Base-by-base conservation (phyloP, 2,329 filamentous ascomycete genomes). In the Alternaria incomplexa region DNA sequence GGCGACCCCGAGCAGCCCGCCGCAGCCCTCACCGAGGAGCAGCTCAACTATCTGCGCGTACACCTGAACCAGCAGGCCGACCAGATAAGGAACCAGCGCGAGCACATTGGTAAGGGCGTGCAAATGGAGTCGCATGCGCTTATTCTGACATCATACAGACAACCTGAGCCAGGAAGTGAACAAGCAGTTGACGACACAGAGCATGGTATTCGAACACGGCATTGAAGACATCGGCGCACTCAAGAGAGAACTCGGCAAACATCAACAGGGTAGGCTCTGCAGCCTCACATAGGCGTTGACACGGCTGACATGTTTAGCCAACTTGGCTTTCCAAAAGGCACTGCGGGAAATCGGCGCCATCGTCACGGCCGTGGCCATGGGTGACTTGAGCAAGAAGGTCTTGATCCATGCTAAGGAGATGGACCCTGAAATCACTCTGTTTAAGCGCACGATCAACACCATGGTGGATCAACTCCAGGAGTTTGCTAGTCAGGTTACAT, bases 381-480 rank as follows among this genome's bases (percentile, higher is more conserved):
- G 95, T 81, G 95, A 98, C 78, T 85, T 98, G 64, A 97, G 93
- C 80, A 97, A 97, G 85, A 97, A 97, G 83, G 95, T 97, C 67
- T 89, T 95, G 75, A 96, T 98, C 80, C 96, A 97, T 78, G 92
- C 92, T 5, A 91, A 96, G 70, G 95, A 98, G 83, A 96, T 97
- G 91, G 95, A 98, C 85, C 93, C 94, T 26, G 95, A 98, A 85
- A 98, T 98, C 76, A 96, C 93, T 26, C 94, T 93, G 10, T 98
- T 98, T 85, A 98, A 98, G 83, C 90, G 93, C 74, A 97, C 95
- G 65, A 98, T 98, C 83, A 98, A 98, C 80, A 96, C 92, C 70
- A 98, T 98, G 95, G 97, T 98, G 89, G 95, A 98, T 78, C 95
- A 97, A 81, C 86, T 98, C 63, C 94, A 97, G 79, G 92, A 96